Evolutionary conservation across 148 eudicot species (phyloP).

Genomic region (Tetragonia tetragonoides): DNA sequence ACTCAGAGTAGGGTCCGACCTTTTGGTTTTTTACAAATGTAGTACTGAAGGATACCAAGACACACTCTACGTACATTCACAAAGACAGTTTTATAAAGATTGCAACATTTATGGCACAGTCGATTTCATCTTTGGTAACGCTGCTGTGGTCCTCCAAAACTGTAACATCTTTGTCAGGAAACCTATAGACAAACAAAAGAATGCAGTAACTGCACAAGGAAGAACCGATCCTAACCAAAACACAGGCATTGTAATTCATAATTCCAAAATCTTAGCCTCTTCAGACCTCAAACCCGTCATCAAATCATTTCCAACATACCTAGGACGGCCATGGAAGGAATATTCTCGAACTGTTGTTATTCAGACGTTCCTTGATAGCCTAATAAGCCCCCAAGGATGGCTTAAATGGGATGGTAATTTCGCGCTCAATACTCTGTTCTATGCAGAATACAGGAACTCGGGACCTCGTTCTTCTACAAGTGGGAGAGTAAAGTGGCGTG

Average conservation of each 20-base stretch:
- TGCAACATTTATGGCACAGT: slow-evolving; percentile 48
- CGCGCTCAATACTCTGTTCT: slow-evolving; percentile 34
- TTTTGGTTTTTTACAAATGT: slow-evolving; percentile 41
- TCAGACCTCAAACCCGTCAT: slow-evolving; percentile 31
- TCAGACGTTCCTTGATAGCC: slow-evolving; percentile 22
- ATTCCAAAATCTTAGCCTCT: slow-evolving; percentile 30
- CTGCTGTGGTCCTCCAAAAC: slow-evolving; percentile 42
- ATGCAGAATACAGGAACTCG: slow-evolving; percentile 38
- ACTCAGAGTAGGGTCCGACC: slow-evolving; percentile 36
- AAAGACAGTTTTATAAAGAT: slow-evolving; percentile 43
- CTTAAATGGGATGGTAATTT: slow-evolving; percentile 37
- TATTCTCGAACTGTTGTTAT: slow-evolving; percentile 37
- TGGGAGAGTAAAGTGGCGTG: slow-evolving; percentile 37
- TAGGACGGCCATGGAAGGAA: slow-evolving; percentile 51
- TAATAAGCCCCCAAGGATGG: slow-evolving; percentile 40
- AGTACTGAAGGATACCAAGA: slow-evolving; percentile 50
- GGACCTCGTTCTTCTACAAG: slow-evolving; percentile 42
- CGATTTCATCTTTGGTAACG: slow-evolving; percentile 50
- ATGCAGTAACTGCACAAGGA: slow-evolving; percentile 44
- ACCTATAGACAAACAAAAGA: slow-evolving; percentile 28
- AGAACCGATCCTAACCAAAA: slow-evolving; percentile 44
- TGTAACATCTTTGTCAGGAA: slow-evolving; percentile 34
- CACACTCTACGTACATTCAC: slow-evolving; percentile 37
- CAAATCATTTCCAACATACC: slow-evolving; percentile 27
- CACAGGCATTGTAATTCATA: slow-evolving; percentile 44